phyloP scores from a whole-genome alignment of 805 yeast species.

The Hanseniaspora meyeri region DNA sequence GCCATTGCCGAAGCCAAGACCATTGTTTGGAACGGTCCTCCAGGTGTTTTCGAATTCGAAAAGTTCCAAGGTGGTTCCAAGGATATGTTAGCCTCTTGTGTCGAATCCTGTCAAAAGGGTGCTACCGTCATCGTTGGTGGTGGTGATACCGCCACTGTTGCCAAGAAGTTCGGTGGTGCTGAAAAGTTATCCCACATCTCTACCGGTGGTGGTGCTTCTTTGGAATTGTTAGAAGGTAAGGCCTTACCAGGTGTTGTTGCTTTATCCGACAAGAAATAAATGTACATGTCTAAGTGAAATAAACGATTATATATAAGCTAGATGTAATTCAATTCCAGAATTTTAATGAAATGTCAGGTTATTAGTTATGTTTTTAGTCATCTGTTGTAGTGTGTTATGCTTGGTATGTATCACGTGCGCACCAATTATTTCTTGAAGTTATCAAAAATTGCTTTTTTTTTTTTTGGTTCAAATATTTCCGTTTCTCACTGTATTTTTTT shows the following conservation, averaged over 20 bases:
- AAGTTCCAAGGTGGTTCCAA: slow-evolving; percentile 86
- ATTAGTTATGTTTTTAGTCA: too few relatives aligned
- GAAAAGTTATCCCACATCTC: slow-evolving; percentile 96
- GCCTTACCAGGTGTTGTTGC: slow-evolving; percentile 95
- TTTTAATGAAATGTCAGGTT: neutral
- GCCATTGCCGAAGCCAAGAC: slow-evolving; percentile 91
- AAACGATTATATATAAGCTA: neutral
- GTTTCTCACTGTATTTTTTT: neutral
- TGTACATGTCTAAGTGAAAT: slow-evolving; percentile 2
- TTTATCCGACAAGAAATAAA: slow-evolving; percentile 54
- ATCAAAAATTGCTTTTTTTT: neutral
- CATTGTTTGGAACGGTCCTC: slow-evolving; percentile 99
- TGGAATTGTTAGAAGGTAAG: slow-evolving; percentile 97
- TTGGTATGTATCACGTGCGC: too few relatives aligned
- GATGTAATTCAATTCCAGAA: neutral
- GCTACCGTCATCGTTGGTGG: slow-evolving; percentile 91
- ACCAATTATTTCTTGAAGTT: too few relatives aligned
- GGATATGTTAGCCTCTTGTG: slow-evolving; percentile 76
- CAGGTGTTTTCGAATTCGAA: slow-evolving; percentile 98
- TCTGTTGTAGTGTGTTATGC: too few relatives aligned
- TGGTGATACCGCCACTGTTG: slow-evolving; percentile 99
- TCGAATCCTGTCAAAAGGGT: slow-evolving; percentile 74
- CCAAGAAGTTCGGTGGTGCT: slow-evolving; percentile 94
- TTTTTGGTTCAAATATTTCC: too few relatives aligned
- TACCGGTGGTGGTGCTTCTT: slow-evolving; percentile 99